Conservation (phyloP, 345 rosid genomes). For the Populus euphratica region DNA sequence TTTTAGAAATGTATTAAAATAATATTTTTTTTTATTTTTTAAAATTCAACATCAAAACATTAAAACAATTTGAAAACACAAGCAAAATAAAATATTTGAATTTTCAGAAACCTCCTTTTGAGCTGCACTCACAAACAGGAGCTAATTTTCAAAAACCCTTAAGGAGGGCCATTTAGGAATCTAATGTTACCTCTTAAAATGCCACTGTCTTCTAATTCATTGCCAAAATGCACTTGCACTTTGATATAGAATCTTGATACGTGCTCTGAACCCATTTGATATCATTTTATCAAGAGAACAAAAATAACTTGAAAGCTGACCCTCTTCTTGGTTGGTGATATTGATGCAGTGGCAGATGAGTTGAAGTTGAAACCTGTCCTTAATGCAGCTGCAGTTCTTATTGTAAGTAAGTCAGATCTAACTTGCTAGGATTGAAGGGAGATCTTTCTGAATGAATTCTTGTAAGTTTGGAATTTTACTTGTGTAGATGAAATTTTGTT, state of each 20-base stretch:
- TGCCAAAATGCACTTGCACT: background rate
- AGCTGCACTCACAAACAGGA: no score
- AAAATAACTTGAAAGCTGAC: constrained; percentile 9
- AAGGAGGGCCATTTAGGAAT: background rate
- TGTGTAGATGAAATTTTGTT: background rate
- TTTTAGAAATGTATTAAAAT: no score
- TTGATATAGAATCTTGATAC: background rate
- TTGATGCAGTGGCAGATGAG: constrained; percentile 68
- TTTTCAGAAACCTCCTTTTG: no score
- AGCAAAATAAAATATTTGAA: no score
- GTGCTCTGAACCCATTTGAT: constrained; percentile 2
- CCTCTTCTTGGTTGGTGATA: constrained; percentile 18
- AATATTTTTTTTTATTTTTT: no score
- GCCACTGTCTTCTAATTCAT: background rate
- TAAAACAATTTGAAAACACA: no score
- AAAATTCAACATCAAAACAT: no score
- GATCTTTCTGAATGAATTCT: background rate
- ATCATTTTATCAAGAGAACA: background rate
- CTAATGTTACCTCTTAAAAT: background rate
- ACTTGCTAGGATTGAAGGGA: background rate
- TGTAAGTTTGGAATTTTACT: constrained; percentile 1
- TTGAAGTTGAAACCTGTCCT: constrained; percentile 17
- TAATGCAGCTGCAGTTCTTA: constrained; percentile 10
- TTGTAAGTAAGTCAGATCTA: constrained; percentile 18
- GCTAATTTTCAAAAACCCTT: background rate